Evolutionary conservation across 352 stramenopile species (phyloP).

Genomic region (Phytopythium helicoides): DNA sequence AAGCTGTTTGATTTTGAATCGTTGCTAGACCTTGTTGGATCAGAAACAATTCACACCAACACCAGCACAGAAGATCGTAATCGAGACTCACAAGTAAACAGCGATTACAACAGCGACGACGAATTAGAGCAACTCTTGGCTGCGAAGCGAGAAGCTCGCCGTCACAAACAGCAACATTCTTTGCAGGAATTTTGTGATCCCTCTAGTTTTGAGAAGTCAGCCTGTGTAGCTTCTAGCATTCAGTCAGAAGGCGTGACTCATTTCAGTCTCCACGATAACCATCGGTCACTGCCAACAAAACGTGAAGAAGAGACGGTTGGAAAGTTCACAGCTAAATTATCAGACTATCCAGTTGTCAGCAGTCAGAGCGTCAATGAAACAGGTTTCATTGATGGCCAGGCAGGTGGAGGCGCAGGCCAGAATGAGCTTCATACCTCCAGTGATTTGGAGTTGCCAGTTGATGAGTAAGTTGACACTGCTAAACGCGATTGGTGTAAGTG

Average conservation of each 20-base stretch:
- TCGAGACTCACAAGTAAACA: conserved; percentile 7
- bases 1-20: conserved; percentile 60
- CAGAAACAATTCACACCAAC: not conserved
- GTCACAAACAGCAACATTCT: conserved; percentile 2
- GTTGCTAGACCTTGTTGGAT: conserved; percentile 16
- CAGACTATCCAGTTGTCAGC: no score
- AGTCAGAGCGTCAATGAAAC: no score
- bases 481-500: not conserved
- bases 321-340: not conserved
- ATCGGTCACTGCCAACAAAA: not conserved
- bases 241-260: no score
- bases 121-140: conserved; percentile 26
- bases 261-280: not conserved
- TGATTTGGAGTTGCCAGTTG: conserved; percentile 47
- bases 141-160: conserved; percentile 24
- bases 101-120: conserved; percentile 6
- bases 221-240: no score
- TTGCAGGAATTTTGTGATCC: no score
- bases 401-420: no score
- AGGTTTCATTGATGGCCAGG: no score
- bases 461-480: conserved; percentile 43
- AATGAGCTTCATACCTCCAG: conserved; percentile 12
- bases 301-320: no score
- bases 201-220: no score
- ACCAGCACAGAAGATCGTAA: not conserved